A percentile compares a stretch with the other conserved stretches of the same genome.
phyloP scores from a whole-genome alignment of 2,329 filamentous ascomycete genomes.

The Graphium sp. region DNA sequence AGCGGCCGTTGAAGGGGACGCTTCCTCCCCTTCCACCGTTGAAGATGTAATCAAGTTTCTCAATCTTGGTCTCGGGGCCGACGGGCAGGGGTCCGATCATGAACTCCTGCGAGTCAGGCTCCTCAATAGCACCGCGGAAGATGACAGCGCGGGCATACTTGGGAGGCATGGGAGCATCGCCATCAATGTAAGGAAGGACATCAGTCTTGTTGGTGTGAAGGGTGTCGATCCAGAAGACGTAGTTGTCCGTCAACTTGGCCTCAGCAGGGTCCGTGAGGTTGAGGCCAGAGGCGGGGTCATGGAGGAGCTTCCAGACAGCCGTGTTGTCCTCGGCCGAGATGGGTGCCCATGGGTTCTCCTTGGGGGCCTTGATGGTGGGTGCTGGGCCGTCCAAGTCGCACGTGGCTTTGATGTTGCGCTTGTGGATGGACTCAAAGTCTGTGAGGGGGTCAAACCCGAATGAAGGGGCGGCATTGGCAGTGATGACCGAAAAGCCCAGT shows the following conservation, averaged over 20 bases:
- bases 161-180: conserved; percentile 13
- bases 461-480: background rate
- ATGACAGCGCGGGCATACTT: conserved; percentile 28
- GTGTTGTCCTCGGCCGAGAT: conserved; percentile 22
- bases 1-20: conserved; percentile 17
- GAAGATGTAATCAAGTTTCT: conserved; percentile 22
- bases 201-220: conserved; percentile 29
- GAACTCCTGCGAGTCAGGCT: conserved; percentile 27
- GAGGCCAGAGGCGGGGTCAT: conserved; percentile 19
- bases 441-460: conserved; percentile 1
- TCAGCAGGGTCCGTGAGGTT: conserved; percentile 22
- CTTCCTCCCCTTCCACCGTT: conserved; percentile 21
- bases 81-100: conserved; percentile 31
- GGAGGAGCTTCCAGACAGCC: conserved; percentile 23
- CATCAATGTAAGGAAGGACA: conserved; percentile 24
- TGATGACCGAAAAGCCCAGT: background rate
- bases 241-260: conserved; percentile 24
- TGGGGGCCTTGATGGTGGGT: conserved; percentile 15
- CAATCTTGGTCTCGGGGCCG: conserved; percentile 15
- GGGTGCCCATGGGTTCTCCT: conserved; percentile 20
- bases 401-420: background rate
- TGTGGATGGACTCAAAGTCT: conserved; percentile 1
- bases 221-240: conserved; percentile 26
- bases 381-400: conserved; percentile 6
- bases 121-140: conserved; percentile 21